phyloP scores from a whole-genome alignment of 352 stramenopile species.

The Phytopythium sindhum region DNA sequence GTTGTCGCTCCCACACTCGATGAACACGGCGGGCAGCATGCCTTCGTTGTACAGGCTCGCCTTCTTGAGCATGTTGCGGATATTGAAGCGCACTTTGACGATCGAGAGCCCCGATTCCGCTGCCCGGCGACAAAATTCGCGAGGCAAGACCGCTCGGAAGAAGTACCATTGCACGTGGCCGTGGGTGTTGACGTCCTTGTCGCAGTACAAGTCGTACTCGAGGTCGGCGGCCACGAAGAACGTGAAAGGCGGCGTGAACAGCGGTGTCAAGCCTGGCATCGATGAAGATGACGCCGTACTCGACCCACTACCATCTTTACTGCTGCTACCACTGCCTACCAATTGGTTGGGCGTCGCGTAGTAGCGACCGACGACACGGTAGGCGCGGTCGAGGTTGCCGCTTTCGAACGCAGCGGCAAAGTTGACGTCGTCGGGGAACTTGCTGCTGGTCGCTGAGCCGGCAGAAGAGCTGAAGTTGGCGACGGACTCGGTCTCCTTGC shows the following conservation, averaged over 20 bases:
- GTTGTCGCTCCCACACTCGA: background rate
- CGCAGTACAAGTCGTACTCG: slow-evolving; percentile 77
- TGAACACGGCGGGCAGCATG: slow-evolving; percentile 79
- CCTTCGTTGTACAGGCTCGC: slow-evolving; percentile 85
- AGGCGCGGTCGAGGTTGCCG: slow-evolving; percentile 69
- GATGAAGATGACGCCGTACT: background rate
- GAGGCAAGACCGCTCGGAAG: slow-evolving; percentile 49
- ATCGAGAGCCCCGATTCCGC: slow-evolving; percentile 11
- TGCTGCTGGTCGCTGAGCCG: background rate
- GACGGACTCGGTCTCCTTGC: slow-evolving; percentile 32
- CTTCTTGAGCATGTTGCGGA: slow-evolving; percentile 86
- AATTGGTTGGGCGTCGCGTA: slow-evolving; percentile 39
- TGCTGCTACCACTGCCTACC: slow-evolving; percentile 6
- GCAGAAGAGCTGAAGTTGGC: background rate
- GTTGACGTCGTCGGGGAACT: slow-evolving; percentile 30
- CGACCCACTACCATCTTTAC: background rate
- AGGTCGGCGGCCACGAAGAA: slow-evolving; percentile 57
- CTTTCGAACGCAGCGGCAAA: slow-evolving; percentile 77
- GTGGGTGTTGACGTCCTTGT: slow-evolving; percentile 65
- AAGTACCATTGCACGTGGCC: slow-evolving; percentile 91
- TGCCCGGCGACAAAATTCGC: slow-evolving; percentile 1
- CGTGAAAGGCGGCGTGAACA: slow-evolving; percentile 29
- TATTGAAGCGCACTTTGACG: slow-evolving; percentile 75
- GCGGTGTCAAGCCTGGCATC: slow-evolving; percentile 5
- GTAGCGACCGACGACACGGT: slow-evolving; percentile 50